phyloP scores from a whole-genome alignment of 208 protist species.

The Trypanosoma conorhini region DNA sequence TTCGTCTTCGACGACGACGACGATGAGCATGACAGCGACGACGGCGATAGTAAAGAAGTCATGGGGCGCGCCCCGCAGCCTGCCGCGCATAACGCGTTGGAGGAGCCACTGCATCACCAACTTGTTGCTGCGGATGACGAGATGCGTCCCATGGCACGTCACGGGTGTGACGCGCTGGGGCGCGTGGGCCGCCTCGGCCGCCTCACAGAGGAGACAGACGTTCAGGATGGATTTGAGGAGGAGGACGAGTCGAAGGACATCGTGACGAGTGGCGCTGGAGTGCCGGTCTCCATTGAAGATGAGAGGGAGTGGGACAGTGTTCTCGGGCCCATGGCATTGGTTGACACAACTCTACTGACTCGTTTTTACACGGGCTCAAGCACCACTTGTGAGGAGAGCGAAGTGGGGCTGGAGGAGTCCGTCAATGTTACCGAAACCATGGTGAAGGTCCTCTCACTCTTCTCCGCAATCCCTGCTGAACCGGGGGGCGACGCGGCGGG shows the following conservation, averaged over 20 bases:
- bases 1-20: not conserved
- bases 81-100: not conserved
- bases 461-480: not conserved
- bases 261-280: not conserved
- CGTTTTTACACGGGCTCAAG: slow-evolving; percentile 12
- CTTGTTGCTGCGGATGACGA: not conserved
- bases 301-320: slow-evolving; percentile 15
- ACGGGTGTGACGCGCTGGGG: not conserved
- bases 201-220: not conserved
- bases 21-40: not conserved
- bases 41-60: not conserved
- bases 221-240: not conserved
- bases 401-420: not conserved
- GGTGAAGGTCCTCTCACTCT: slow-evolving; percentile 24
- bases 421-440: slow-evolving; percentile 12
- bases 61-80: not conserved
- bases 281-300: slow-evolving; percentile 1
- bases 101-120: slow-evolving; percentile 20
- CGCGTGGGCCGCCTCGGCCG: slow-evolving; percentile 11
- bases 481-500: not conserved
- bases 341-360: slow-evolving; percentile 17
- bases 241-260: not conserved
- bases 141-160: slow-evolving; percentile 13
- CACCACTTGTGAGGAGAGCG: not conserved
- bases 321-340: slow-evolving; percentile 5